Evolutionary conservation across 176 grass and related monocot species (phyloP).

Genomic region (Zoysia japonica): DNA sequence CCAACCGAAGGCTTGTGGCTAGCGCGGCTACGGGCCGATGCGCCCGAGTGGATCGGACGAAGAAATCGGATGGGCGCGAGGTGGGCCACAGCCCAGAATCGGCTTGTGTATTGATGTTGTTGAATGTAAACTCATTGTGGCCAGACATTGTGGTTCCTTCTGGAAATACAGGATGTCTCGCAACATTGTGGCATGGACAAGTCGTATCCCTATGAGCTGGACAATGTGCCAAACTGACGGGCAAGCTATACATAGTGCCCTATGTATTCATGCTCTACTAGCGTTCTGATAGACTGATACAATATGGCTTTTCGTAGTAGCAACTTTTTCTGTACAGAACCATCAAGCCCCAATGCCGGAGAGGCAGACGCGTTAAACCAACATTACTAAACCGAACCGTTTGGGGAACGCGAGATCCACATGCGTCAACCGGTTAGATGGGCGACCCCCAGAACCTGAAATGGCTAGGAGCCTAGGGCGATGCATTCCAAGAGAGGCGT

Average conservation of each 20-base stretch:
- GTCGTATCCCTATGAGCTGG: neutral
- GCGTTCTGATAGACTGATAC: neutral
- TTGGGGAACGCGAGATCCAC: neutral
- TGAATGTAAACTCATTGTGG: neutral
- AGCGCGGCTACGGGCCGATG: too few relatives aligned
- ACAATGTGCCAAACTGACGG: neutral
- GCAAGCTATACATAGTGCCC: neutral
- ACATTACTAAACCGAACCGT: conserved; percentile 7
- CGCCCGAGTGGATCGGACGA: too few relatives aligned
- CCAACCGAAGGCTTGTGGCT: too few relatives aligned
- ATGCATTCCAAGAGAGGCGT: neutral
- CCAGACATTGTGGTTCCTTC: neutral
- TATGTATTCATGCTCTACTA: neutral
- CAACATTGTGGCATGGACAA: neutral
- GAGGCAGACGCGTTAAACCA: neutral
- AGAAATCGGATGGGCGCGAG: too few relatives aligned
- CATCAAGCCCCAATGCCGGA: neutral
- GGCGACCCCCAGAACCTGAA: neutral
- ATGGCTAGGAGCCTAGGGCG: neutral
- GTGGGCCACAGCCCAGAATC: too few relatives aligned
- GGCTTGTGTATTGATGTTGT: neutral
- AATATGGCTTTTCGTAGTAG: neutral
- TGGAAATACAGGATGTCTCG: neutral
- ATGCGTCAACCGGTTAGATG: conserved; percentile 35
- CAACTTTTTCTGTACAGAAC: neutral